phyloP scores from a whole-genome alignment of 139 green algal species.

The Haematococcus lacustris region DNA sequence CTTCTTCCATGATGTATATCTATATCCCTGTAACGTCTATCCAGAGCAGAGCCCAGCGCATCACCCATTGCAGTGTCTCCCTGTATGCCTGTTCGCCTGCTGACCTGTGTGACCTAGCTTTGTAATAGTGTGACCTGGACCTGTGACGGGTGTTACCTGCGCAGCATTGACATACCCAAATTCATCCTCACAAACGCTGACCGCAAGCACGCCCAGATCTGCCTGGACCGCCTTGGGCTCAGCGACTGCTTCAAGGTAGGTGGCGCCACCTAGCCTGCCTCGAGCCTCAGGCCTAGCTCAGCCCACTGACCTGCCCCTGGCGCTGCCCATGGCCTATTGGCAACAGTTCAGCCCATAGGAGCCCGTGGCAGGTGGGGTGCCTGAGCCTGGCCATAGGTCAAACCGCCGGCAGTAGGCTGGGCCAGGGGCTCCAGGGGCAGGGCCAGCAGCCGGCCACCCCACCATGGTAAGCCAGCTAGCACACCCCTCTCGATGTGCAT shows the following conservation, averaged over 20 bases:
- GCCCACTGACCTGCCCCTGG: background rate
- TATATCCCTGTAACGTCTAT: no score
- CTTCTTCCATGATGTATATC: no score
- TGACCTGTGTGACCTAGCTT: no score
- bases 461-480: no score
- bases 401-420: background rate
- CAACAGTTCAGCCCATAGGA: background rate
- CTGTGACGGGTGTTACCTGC: no score
- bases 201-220: constrained; percentile 50
- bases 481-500: no score
- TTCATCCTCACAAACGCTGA: constrained; percentile 85
- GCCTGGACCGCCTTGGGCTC: constrained; percentile 62
- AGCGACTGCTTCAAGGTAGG: constrained; percentile 64
- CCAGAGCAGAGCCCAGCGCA: no score
- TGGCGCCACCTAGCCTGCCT: no score
- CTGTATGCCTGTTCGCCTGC: no score
- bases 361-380: background rate
- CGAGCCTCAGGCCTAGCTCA: background rate
- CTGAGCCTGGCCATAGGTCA: background rate
- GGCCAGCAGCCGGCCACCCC: background rate
- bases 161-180: constrained; percentile 48
- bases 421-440: background rate
- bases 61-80: no score
- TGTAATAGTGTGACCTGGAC: no score
- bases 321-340: background rate